Percentiles rank a stretch among this genome's conserved stretches.
phyloP scores from a whole-genome alignment of 2,329 filamentous ascomycete genomes.

The Beauveria sp. region DNA sequence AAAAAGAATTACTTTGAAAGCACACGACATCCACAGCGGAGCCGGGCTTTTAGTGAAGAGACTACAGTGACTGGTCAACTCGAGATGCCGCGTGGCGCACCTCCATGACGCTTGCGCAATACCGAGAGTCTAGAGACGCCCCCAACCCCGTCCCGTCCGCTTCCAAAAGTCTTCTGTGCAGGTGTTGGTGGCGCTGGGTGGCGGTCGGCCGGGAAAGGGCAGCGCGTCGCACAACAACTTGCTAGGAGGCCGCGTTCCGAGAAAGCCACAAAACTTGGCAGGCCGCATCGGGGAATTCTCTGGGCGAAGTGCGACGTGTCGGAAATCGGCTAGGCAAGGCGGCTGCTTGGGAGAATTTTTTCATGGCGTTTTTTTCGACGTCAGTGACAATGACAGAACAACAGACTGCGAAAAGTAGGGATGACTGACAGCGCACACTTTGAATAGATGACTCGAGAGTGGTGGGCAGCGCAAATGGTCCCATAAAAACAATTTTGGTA shows the following conservation, averaged over 20 bases:
- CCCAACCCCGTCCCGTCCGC: background rate
- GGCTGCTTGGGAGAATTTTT: background rate
- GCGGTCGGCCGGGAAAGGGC: background rate
- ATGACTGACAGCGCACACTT: no score
- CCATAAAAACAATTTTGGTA: background rate
- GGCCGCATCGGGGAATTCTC: slow-evolving; percentile 2
- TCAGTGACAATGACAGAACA: background rate
- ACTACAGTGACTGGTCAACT: background rate
- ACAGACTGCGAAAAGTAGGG: background rate
- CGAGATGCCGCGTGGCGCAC: slow-evolving; percentile 7
- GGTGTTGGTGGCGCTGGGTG: background rate
- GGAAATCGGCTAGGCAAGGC: slow-evolving; percentile 3
- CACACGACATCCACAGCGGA: slow-evolving; percentile 3
- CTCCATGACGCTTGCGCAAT: background rate
- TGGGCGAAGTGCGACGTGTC: background rate
- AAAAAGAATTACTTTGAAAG: no score
- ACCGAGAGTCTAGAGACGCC: background rate
- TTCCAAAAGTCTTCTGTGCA: slow-evolving; percentile 1
- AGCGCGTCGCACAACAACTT: background rate
- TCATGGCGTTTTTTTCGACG: background rate
- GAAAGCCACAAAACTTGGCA: slow-evolving; percentile 8
- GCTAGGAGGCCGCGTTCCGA: background rate
- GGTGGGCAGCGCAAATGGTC: background rate
- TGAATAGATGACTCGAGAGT: background rate
- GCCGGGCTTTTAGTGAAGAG: background rate